Base-by-base conservation (phyloP, 371 early-diverging fungal genomes). In the Nosema muscidifuracis region DNA sequence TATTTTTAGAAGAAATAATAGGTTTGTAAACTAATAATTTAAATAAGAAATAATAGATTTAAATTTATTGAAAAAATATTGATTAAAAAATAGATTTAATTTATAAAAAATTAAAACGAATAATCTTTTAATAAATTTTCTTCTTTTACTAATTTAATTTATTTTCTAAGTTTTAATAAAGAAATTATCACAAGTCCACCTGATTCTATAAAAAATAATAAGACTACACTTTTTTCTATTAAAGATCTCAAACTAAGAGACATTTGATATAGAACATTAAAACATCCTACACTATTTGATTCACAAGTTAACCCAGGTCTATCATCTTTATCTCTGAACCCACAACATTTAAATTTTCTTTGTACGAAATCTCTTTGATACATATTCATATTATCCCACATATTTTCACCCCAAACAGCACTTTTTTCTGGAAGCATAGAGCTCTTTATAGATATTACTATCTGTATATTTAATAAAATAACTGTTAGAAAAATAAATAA, bases 311-410 rank as follows among this genome's bases (percentile, higher is more conserved):
- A 2, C 7, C 51, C 66, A 15, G 28, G 15, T 36, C 72, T 71
- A 57, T 76, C 77, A 1, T 15, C 20, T 12, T 33, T 40, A 24
- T 69, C 42, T 18, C 28, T 47, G 47, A 67, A 71, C 4, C 77
- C 77, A 58, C 77, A 77, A 66, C 77, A 77, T 34, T 63, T 40
- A 31, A 77, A 70, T 58, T 73, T 71, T 15, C 51, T 31, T 34
- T 77, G 66, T 20, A 77, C 50, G 65, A 73, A 67, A 12, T 40
- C 50, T 50, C 44, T 36, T 22, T 77, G 77, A 2, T 60, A 15
- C 7, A 61, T 62, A 16, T 15, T 33, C 40, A 77, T 6, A 24
- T 16, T 28, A 18, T 28, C 31, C 77, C 77, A 77, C n/a, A 60
- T 30, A 31, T 26, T 28, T 1, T 72, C 56, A 0, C 40, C 64